Percentiles rank a stretch among this genome's conserved stretches.
These are phyloP conservation scores for Pseudogymnoascus sp. DNA, from an alignment of 2,329 filamentous ascomycete species.

Conservation along the genomic window DNA sequence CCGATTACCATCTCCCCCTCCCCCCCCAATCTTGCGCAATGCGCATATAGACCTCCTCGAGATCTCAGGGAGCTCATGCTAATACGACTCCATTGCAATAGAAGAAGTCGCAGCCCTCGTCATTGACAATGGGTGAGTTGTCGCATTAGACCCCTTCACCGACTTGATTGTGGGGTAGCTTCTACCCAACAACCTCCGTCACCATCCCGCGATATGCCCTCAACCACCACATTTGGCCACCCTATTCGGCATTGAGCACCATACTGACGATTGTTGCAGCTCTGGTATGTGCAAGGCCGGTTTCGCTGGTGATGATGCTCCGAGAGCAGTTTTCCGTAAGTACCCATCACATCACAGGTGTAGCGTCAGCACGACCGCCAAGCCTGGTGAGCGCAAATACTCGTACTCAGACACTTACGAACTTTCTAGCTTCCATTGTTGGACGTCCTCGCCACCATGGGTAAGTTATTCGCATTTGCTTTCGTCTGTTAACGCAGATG, in stretches of 20 bases:
- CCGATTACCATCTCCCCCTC: slow-evolving; percentile 14
- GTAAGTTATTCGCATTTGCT: slow-evolving; percentile 49
- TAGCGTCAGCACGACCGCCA: not conserved
- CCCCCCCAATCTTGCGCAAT: slow-evolving; percentile 11
- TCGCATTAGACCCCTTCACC: slow-evolving; percentile 24
- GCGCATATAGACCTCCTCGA: slow-evolving; percentile 14
- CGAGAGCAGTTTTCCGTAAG: slow-evolving; percentile 99
- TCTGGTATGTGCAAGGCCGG: slow-evolving; percentile 99
- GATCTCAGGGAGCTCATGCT: slow-evolving; percentile 18
- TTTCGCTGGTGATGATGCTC: slow-evolving; percentile 99
- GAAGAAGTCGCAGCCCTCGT: slow-evolving; percentile 99
- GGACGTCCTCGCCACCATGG: slow-evolving; percentile 99
- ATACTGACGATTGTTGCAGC: slow-evolving; percentile 42
- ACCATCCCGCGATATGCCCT: slow-evolving; percentile 8
- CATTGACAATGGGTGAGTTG: slow-evolving; percentile 99
- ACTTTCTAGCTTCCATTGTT: slow-evolving; percentile 81
- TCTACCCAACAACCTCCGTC: slow-evolving; percentile 2
- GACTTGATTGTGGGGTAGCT: slow-evolving; percentile 19
- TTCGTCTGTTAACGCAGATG: slow-evolving; percentile 1
- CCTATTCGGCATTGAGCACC: slow-evolving; percentile 16
- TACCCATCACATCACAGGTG: slow-evolving; percentile 32
- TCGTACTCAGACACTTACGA: slow-evolving; percentile 11
- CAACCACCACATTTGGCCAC: not conserved
- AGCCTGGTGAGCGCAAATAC: not conserved
- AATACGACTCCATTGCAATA: slow-evolving; percentile 37